Base-by-base conservation (phyloP, 129 eudicot species). In the Flaveria trinervia region DNA sequence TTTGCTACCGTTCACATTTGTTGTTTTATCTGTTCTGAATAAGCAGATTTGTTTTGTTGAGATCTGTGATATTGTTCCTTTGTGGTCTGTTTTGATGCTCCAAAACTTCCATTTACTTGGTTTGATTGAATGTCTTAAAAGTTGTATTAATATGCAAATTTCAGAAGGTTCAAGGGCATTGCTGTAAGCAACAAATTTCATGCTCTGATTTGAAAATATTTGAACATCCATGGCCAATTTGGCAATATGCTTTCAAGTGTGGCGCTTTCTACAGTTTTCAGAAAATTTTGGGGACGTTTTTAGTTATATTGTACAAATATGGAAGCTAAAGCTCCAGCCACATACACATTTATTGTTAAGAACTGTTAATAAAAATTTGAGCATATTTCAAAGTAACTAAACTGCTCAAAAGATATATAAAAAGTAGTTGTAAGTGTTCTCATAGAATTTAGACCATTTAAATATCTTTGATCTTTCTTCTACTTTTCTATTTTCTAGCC, bases 71-170 rank as follows among this genome's bases (percentile, higher is more conserved):
- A 3, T 30, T 28, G 33, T 30, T 30, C 36, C 36, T 30, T 30
- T 30, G 5, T 30, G 36, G 36, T 30, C 36, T 30, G 36, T 30
- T 30, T 30, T 30, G 36, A 30, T 30, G 36, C 36, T 4, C 36
- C 36, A 30, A 30, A 30, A 30, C 36, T 30, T 30, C 36, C 5
- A 30, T 30, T 30, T 30, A 30, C 5, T 30, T 30, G 36, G 36
- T 30, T 30, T 3, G 36, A 30, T 30, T 30, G 36, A 3, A 3
- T 30, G 4, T 30, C 36, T 30, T 30, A 30, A 60, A 25, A 60
- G 67, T 12, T 60, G 67, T 60, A 39, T 60, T 60, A 60, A 60
- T 26, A 16, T 60, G 39, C 67, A 60, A 60, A 60, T 60, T 11
- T 60, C 39, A 60, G 41, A 25, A 25, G 13, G 8, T 30, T 65